Conservation (phyloP, 163 green algal species). For the Scenedesmus sp. region DNA sequence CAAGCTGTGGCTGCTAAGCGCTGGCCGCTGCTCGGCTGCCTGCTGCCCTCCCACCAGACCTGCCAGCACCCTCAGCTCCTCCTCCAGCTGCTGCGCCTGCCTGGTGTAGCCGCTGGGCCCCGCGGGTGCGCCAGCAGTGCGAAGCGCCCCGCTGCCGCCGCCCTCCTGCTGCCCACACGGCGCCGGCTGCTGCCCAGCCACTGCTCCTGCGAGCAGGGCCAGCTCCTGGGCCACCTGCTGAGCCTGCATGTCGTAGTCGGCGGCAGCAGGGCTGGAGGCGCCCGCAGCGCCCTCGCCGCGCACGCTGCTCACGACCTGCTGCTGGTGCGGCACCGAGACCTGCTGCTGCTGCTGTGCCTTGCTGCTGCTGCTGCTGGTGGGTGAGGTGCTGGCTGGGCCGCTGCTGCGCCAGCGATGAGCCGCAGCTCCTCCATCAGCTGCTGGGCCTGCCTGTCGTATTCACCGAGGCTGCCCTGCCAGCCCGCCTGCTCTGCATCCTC, state of each 20-base stretch:
- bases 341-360: background rate
- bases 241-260: background rate
- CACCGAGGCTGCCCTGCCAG: background rate
- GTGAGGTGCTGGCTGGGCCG: background rate
- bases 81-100: constrained; percentile 33
- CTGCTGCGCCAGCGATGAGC: background rate
- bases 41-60: background rate
- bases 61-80: constrained; percentile 10
- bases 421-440: constrained; percentile 18
- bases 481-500: background rate
- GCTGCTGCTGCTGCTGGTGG: background rate
- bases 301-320: background rate
- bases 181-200: background rate
- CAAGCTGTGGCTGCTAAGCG: background rate
- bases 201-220: background rate
- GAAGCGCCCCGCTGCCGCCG: background rate
- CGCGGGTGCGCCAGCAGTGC: background rate
- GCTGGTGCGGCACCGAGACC: background rate
- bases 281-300: background rate
- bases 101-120: background rate
- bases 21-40: background rate
- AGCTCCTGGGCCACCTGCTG: constrained; percentile 33
- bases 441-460: constrained; percentile 17
- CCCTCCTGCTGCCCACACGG: background rate
- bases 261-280: background rate